A percentile compares a stretch with the other conserved stretches of the same genome.
phyloP scores from a whole-genome alignment of 1,284 basidiomycete genomes.

The Trichosporon sp. region DNA sequence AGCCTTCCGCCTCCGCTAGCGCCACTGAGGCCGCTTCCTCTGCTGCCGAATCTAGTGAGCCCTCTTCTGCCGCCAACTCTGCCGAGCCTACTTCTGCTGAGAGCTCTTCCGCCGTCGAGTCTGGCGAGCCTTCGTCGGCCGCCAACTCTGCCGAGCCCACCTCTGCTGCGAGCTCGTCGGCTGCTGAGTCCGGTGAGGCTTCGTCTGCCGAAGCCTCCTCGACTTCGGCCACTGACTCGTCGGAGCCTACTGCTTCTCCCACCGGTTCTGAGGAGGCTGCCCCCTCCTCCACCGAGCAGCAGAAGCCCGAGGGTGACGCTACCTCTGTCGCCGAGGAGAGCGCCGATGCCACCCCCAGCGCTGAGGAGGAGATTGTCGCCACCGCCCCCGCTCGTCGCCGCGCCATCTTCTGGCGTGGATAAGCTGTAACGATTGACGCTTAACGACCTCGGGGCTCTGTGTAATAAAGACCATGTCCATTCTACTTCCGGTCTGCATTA shows the following conservation, averaged over 20 bases:
- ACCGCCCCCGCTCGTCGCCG: slow-evolving; percentile 24
- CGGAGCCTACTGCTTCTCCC: slow-evolving; percentile 2
- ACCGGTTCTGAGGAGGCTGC: background rate
- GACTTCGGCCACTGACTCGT: background rate
- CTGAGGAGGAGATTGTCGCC: slow-evolving; percentile 11
- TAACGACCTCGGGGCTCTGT: background rate
- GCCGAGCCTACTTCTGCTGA: background rate
- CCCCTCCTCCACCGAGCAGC: background rate
- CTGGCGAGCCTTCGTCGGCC: slow-evolving; percentile 1
- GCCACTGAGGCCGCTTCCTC: background rate
- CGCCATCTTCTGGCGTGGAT: slow-evolving; percentile 27
- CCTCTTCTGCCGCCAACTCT: slow-evolving; percentile 13
- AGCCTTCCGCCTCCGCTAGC: background rate
- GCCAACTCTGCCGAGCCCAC: slow-evolving; percentile 1
- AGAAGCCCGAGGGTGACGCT: background rate
- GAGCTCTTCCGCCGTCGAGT: slow-evolving; percentile 10
- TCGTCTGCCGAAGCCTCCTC: background rate
- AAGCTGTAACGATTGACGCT: slow-evolving; percentile 6
- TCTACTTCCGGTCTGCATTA: slow-evolving; percentile 11
- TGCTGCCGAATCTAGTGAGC: background rate
- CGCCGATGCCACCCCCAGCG: background rate
- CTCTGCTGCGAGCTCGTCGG: background rate
- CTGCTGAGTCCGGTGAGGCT: background rate
- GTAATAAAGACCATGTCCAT: background rate
- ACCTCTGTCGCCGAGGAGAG: background rate